A percentile compares a stretch with the other conserved stretches of the same genome.
These are phyloP conservation scores for Erodium chrysanthum DNA, from an alignment of 441 rosid species.

Conservation along the genomic window DNA sequence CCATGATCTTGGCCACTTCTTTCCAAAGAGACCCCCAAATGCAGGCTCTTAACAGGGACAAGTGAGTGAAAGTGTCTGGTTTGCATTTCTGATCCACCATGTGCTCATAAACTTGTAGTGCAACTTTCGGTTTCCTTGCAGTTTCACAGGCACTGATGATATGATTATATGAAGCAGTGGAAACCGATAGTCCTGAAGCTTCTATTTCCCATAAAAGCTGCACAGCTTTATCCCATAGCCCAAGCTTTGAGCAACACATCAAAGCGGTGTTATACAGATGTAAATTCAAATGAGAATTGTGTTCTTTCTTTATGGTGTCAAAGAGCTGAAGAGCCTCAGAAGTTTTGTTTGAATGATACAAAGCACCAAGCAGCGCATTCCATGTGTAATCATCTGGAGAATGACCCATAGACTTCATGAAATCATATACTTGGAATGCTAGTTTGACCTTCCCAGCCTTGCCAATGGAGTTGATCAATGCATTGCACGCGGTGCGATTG, in stretches of 20 bases:
- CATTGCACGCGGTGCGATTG: constrained; percentile 55
- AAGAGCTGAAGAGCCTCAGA: constrained; percentile 43
- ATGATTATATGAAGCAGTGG: constrained; percentile 52
- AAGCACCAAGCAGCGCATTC: constrained; percentile 58
- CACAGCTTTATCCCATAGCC: constrained; percentile 65
- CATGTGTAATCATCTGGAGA: constrained; percentile 58
- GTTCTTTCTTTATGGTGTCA: constrained; percentile 34
- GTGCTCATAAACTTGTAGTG: constrained; percentile 58
- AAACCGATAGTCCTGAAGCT: constrained; percentile 36
- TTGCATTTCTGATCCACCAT: constrained; percentile 42
- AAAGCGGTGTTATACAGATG: constrained; percentile 51
- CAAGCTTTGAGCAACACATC: constrained; percentile 69
- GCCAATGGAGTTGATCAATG: constrained; percentile 60
- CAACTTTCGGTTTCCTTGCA: constrained; percentile 58
- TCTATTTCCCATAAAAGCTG: constrained; percentile 72
- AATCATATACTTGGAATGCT: constrained; percentile 44
- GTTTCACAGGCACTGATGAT: constrained; percentile 57
- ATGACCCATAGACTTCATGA: constrained; percentile 35
- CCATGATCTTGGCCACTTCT: constrained; percentile 49
- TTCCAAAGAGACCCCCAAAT: constrained; percentile 75
- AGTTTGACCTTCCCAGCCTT: constrained; percentile 50
- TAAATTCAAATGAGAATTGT: constrained; percentile 30
- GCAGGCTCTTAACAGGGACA: constrained; percentile 56
- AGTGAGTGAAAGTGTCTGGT: constrained; percentile 58
- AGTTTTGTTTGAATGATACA: constrained; percentile 40